Evolutionary conservation across 2,329 filamentous ascomycete genomes (phyloP).

Genomic region (Furcasterigmium furcatum): DNA sequence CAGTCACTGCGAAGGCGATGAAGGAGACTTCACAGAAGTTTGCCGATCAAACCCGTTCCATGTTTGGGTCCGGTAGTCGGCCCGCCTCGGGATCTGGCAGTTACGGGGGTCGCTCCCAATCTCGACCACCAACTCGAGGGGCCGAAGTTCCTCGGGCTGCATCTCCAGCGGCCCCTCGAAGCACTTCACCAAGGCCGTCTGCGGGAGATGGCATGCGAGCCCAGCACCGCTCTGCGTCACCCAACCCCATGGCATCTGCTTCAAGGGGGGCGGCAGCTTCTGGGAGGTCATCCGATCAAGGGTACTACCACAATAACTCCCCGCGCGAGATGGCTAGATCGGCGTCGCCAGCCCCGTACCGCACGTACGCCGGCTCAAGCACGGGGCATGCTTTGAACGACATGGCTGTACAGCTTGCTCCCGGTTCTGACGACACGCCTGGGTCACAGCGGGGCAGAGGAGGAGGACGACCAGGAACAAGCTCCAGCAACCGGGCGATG

Average conservation of each 20-base stretch:
- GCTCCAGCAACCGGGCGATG: slow-evolving; percentile 44
- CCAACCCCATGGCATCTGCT: slow-evolving; percentile 55
- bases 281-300: slow-evolving; percentile 35
- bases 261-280: slow-evolving; percentile 27
- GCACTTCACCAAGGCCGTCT: slow-evolving; percentile 59
- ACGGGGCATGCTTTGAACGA: slow-evolving; percentile 49
- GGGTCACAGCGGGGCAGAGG: slow-evolving; percentile 52
- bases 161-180: slow-evolving; percentile 68
- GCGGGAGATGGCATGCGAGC: slow-evolving; percentile 42
- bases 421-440: slow-evolving; percentile 53
- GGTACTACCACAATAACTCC: slow-evolving; percentile 50
- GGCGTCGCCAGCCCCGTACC: slow-evolving; percentile 45
- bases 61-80: slow-evolving; percentile 54
- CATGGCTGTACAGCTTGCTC: slow-evolving; percentile 68
- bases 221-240: slow-evolving; percentile 50
- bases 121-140: slow-evolving; percentile 57
- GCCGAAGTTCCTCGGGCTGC: slow-evolving; percentile 56
- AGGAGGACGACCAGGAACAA: slow-evolving; percentile 46
- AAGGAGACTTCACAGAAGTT: slow-evolving; percentile 91
- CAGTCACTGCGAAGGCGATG: slow-evolving; percentile 92
- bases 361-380: slow-evolving; percentile 44
- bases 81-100: slow-evolving; percentile 33
- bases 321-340: slow-evolving; percentile 42
- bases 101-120: slow-evolving; percentile 34
- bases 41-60: slow-evolving; percentile 74